Base-by-base conservation (phyloP, 1,284 basidiomycete genomes). In the Malassezia arunalokei region DNA sequence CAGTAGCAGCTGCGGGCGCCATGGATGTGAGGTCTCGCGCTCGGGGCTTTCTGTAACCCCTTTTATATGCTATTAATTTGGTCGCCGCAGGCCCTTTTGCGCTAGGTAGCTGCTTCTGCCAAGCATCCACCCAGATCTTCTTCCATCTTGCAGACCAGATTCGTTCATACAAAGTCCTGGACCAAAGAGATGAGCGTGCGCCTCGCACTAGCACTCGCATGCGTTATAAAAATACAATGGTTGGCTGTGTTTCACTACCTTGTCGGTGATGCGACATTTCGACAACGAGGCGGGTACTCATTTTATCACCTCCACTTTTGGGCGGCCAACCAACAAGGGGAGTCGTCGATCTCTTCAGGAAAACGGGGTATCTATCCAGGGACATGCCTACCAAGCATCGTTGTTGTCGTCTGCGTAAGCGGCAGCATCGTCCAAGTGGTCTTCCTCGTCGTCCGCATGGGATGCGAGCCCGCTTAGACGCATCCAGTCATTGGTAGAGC, bases 321-420 rank as follows among this genome's bases (percentile, higher is more conserved):
- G 43, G 43, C 33, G 33, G 32, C 43, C 33, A 42, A 29, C 24
- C 20, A 24, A 24, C 20, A 24, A 24, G 20, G 20, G 20, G 20
- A 24, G 20, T 24, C 20, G 20, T 24, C 20, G 20, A 24, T 24
- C 20, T 24, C 20, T 24, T 24, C 20, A 24, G 4, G 20, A 24
- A 24, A 24, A 24, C 20, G 20, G 20, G 20, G 20, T 24, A 24
- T 24, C 20, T 24, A 24, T 24, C 20, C 20, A 24, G 20, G 20
- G 20, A 20, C 30, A 27, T 44, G 24, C 11, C n/a, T 40, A 48
- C 44, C 40, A 51, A 3, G 37, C 27, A 24, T 39, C 56, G 42
- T 49, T 44, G 12, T 58, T 46, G 24, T 59, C 56, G 15, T 64
- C 44, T 28, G 51, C 60, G 48, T 64, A 59, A 33, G 49, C 54